Evolutionary conservation across 179 eudicot genomes (phyloP).

Genomic region (Beta corolliflora): DNA sequence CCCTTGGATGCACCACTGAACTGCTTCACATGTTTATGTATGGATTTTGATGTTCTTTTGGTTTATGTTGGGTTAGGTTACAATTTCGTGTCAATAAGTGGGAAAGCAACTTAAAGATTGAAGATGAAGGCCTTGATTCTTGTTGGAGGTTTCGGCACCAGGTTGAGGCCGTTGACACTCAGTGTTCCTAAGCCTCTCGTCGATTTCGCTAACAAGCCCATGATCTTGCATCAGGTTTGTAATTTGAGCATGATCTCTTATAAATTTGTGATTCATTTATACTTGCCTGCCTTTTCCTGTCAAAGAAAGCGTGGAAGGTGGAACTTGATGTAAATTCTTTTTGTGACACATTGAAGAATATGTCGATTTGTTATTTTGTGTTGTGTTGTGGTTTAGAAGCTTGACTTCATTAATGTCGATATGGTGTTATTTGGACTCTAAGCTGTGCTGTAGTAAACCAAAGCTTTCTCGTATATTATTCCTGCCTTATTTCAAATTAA

Average conservation of each 20-base stretch:
- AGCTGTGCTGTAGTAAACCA: neutral
- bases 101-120: constrained; percentile 20
- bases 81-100: constrained; percentile 3
- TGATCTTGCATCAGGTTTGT: constrained; percentile 88
- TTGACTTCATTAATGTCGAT: neutral
- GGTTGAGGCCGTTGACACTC: constrained; percentile 85
- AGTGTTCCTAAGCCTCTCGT: constrained; percentile 92
- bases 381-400: neutral
- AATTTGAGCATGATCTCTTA: neutral
- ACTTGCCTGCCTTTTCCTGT: neutral
- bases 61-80: constrained; percentile 10
- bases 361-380: neutral
- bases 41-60: constrained; percentile 3
- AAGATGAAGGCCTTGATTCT: constrained; percentile 96
- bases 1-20: neutral
- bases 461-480: neutral
- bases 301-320: neutral
- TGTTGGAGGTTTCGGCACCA: constrained; percentile 95
- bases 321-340: neutral
- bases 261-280: no score
- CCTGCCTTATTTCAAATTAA: neutral
- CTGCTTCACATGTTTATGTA: neutral
- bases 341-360: neutral
- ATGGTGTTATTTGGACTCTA: neutral
- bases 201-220: constrained; percentile 94